Evolutionary conservation across 495 filamentous ascomycete genomes (phyloP), one percentile per base, ranked within the genome.

Genomic region (Penicillium coprophilum): DNA sequence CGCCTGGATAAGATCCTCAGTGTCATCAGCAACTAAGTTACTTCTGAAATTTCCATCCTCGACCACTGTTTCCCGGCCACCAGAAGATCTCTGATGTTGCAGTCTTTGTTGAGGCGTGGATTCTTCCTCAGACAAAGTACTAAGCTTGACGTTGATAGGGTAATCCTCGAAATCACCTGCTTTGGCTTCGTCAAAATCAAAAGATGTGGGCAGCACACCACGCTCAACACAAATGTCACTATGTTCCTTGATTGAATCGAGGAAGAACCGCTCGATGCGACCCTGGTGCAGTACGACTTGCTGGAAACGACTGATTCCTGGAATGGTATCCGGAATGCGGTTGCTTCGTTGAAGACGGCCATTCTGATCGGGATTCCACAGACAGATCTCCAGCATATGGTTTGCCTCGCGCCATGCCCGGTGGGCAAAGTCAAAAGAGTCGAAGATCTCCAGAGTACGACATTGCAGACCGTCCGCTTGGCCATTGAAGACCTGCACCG

Each of bases 381-480:
- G 48, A 51, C 70, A 73, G 24, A 74, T 67, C 56, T 77, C 70
- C 11, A 76, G 24, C 77, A 82, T 81, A 56, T 83, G 81, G 65
- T 84, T 83, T 11, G 80, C 71, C 54, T 88, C 85, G 45, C 79
- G 80, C 82, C 79, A 85, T 6, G 73, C 80, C 7, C 79, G 73
- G 49, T 87, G 78, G 4, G 66, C 80, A 46, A 88, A 77, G 15
- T 78, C 85, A 57, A 88, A 83, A 38, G 77, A 80, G 54, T 88
- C 85, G 23, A 87, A 78, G 20, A 87, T 85, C 59, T 87, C 85
- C 17, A 86, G 64, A 7, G 76, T 85, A 7, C 85, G 81, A 32
- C 71, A 69, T 67, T 80, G 70, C 4, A 85, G 61, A 15, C 84
- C 85, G 61, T 87, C 85, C 2, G 84, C 85, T 63, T 85, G 84